Base-by-base conservation (phyloP, 176 grass and related monocot species). In the Miscanthus lutarioriparius region DNA sequence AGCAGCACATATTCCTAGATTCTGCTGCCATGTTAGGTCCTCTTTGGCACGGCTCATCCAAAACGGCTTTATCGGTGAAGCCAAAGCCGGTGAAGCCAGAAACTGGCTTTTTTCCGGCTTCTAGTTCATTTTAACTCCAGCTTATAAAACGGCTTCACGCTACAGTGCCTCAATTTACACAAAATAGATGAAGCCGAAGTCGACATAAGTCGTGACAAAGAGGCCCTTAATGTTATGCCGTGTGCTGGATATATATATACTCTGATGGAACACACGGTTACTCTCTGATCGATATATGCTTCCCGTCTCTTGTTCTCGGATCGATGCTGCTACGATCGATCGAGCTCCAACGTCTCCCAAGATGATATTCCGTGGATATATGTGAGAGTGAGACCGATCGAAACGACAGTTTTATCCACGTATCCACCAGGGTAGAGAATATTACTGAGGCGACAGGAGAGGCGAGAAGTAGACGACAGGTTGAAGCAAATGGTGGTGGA, bases 261-360 rank as follows among this genome's bases (percentile, higher is more conserved):
- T n/a, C n/a, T n/a, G n/a, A 80, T 28, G 58, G 40, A 58, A 84
- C 69, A n/a, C n/a, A n/a, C n/a, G 37, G 47, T 8, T 80, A 84
- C 80, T 75, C 87, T 37, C n/a, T n/a, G n/a, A n/a, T n/a, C n/a
- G n/a, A n/a, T n/a, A n/a, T 10, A 84, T 80, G 81, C 35, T 41
- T 13, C 20, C 37, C 37, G 16, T 44, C 20, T 70, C n/a, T n/a
- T 77, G 64, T 76, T 82, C 74, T 64, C 80, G 28, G 22, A 58
- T 22, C 40, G 61, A 81, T 59, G 71, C 45, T 17, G 48, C 23
- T 66, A 66, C 48, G 48, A 51, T 51, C 37, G 75, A 35, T n/a
- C n/a, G n/a, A n/a, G 36, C 53, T 48, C 41, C 7, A 44, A 5
- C 53, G 19, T 19, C 37, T 17, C 45, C 13, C 43, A 53, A 53